These are phyloP conservation scores for Sphaerulina vaccinii DNA, from an alignment of 2,329 filamentous ascomycete species.

Conservation along the genomic window DNA sequence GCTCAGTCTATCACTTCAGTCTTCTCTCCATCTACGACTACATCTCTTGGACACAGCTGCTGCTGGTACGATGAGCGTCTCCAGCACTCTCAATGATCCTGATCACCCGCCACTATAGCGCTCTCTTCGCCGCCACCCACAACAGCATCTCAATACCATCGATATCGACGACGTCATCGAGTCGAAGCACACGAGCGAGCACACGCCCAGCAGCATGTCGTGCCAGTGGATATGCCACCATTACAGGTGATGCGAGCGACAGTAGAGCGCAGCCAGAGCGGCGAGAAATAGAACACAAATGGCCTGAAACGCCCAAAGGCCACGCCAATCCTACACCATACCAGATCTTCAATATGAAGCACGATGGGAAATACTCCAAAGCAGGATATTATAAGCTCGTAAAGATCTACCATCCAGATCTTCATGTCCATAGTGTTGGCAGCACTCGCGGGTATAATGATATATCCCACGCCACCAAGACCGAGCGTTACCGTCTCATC, in stretches of 20 bases:
- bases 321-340: slow-evolving; percentile 71
- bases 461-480: slow-evolving; percentile 60
- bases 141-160: slow-evolving; percentile 27
- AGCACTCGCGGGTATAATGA: slow-evolving; percentile 44
- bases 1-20: too few relatives aligned
- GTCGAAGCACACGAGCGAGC: slow-evolving; percentile 34
- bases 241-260: slow-evolving; percentile 29
- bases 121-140: slow-evolving; percentile 36
- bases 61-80: slow-evolving; percentile 25
- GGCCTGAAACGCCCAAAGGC: slow-evolving; percentile 39
- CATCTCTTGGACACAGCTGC: not conserved
- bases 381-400: slow-evolving; percentile 83
- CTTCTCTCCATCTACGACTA: too few relatives aligned
- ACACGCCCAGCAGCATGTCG: slow-evolving; percentile 32
- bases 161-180: slow-evolving; percentile 45
- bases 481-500: slow-evolving; percentile 88
- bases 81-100: slow-evolving; percentile 30
- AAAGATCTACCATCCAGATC: slow-evolving; percentile 92
- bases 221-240: slow-evolving; percentile 34
- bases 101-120: slow-evolving; percentile 40
- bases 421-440: slow-evolving; percentile 44
- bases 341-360: slow-evolving; percentile 71
- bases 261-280: slow-evolving; percentile 28
- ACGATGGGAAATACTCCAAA: slow-evolving; percentile 73
- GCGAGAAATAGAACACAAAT: slow-evolving; percentile 29